Conservation (phyloP, 176 grass and related monocot species). For the Coix lacrymajobi region DNA sequence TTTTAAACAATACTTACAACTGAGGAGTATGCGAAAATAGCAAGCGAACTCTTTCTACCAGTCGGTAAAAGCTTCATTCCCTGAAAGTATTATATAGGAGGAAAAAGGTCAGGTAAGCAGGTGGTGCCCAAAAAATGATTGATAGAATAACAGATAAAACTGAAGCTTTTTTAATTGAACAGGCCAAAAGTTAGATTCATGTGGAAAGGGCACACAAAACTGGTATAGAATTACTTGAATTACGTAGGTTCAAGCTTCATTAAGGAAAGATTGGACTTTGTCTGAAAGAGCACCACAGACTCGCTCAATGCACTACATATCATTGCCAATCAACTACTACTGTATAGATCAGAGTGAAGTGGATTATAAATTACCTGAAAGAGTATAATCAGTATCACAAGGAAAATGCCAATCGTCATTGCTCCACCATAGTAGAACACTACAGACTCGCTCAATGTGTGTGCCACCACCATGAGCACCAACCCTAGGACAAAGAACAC, state of each 20-base stretch:
- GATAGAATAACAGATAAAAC: background rate
- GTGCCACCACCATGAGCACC: conserved; percentile 65
- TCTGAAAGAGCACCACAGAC: no score
- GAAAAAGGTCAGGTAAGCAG: conserved; percentile 2
- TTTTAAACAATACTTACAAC: conserved; percentile 61
- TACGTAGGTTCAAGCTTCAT: background rate
- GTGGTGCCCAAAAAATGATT: background rate
- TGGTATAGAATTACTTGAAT: background rate
- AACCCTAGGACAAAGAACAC: conserved; percentile 81
- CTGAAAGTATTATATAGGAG: conserved; percentile 42
- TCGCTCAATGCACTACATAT: no score
- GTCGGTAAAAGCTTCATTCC: conserved; percentile 92
- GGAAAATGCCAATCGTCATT: conserved; percentile 83
- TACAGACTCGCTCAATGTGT: conserved; percentile 59
- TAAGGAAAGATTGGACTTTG: background rate
- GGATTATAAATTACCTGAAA: conserved; percentile 62
- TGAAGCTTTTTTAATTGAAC: background rate
- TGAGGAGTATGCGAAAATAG: conserved; percentile 79
- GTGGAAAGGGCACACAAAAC: background rate
- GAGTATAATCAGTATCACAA: conserved; percentile 81
- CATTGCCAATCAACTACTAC: background rate
- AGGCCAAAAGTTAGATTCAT: conserved; percentile 1
- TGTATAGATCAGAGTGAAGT: background rate
- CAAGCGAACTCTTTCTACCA: conserved; percentile 76
- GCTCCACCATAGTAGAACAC: conserved; percentile 96